Evolutionary conservation across 2,329 filamentous ascomycete species (phyloP).

Genomic region (Paracamarosporium sp.): DNA sequence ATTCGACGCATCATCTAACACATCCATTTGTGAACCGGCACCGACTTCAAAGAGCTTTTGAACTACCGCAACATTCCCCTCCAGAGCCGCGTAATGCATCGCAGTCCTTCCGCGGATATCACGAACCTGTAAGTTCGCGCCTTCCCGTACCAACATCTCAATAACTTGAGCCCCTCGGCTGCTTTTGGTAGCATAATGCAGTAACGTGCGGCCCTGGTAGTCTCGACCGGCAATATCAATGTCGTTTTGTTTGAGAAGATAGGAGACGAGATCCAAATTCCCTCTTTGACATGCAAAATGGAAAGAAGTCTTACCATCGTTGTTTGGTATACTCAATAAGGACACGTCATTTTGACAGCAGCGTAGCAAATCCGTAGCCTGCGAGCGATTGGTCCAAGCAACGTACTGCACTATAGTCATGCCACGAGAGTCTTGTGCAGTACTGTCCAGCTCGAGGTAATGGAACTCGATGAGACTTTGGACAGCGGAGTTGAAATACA

Average conservation of each 20-base stretch:
- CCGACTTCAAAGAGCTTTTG: not conserved
- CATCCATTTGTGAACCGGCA: not conserved
- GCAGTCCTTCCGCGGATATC: not conserved
- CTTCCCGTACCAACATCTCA: not conserved
- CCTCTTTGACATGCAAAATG: not conserved
- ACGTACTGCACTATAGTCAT: conserved; percentile 17
- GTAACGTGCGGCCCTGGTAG: not conserved
- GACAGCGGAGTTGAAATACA: conserved; percentile 2
- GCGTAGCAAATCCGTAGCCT: not conserved
- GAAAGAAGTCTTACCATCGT: not conserved
- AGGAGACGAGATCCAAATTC: not conserved
- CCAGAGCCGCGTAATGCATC: not conserved
- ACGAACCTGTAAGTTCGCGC: not conserved
- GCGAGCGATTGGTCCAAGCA: conserved; percentile 7
- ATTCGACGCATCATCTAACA: not conserved
- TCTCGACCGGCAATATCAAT: not conserved
- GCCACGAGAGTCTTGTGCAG: conserved; percentile 5
- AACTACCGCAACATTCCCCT: not conserved
- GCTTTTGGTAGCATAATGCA: not conserved
- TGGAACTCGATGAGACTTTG: conserved; percentile 2
- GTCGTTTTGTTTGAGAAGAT: not conserved
- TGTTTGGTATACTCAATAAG: not conserved
- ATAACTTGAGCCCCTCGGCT: not conserved
- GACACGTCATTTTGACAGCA: not conserved
- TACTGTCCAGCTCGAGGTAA: conserved; percentile 8